A percentile compares a stretch with the other conserved stretches of the same genome.
phyloP scores from a whole-genome alignment of 495 filamentous ascomycete species.

The Neurospora sp. region DNA sequence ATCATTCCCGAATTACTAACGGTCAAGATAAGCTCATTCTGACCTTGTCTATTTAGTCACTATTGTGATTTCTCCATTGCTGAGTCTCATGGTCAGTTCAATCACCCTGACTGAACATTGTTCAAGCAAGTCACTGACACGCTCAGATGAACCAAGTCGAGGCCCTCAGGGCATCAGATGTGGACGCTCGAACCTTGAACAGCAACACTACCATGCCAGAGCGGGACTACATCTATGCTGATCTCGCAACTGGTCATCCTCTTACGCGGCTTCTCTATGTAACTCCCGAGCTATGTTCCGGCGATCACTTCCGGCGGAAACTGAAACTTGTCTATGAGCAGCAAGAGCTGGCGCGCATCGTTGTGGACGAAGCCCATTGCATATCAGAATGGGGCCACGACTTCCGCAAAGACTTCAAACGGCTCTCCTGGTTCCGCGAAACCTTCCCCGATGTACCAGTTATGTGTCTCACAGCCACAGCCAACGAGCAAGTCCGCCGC shows the following conservation, averaged over 20 bases:
- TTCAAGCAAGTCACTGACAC: background rate
- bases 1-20: background rate
- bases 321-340: constrained; percentile 68
- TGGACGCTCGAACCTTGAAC: constrained; percentile 79
- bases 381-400: constrained; percentile 98
- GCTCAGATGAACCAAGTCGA: constrained; percentile 80
- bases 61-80: constrained; percentile 79
- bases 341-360: constrained; percentile 72
- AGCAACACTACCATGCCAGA: constrained; percentile 59
- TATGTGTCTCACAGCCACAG: constrained; percentile 85
- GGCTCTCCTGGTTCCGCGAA: constrained; percentile 77
- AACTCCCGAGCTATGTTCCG: constrained; percentile 79
- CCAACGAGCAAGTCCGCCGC: constrained; percentile 63
- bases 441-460: constrained; percentile 76
- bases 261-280: constrained; percentile 79
- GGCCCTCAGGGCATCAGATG: constrained; percentile 59
- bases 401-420: constrained; percentile 85
- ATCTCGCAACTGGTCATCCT: constrained; percentile 82
- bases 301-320: constrained; percentile 65
- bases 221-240: constrained; percentile 58
- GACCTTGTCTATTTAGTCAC: constrained; percentile 47
- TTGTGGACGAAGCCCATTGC: constrained; percentile 92
- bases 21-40: background rate
- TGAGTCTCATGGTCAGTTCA: constrained; percentile 51
- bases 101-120: too few species aligned